phyloP scores from a whole-genome alignment of 768 basidiomycete genomes.

The Psilocybe cyanescens region DNA sequence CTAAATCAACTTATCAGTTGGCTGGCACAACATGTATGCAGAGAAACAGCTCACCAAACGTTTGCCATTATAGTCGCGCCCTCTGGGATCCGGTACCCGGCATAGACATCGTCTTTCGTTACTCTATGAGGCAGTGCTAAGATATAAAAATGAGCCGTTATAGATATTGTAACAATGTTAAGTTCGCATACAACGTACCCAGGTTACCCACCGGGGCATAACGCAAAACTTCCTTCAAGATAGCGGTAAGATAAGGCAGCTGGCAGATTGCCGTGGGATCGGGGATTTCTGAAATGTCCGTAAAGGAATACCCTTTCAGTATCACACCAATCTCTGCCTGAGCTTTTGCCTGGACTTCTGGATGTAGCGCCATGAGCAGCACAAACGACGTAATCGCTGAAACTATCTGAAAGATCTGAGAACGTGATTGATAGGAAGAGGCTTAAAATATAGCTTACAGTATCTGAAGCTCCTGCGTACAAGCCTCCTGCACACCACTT shows the following conservation, averaged over 20 bases:
- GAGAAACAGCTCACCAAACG: slow-evolving; percentile 28
- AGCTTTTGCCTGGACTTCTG: slow-evolving; percentile 36
- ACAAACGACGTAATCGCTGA: slow-evolving; percentile 32
- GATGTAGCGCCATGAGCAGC: slow-evolving; percentile 40
- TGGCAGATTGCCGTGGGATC: slow-evolving; percentile 32
- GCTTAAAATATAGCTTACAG: slow-evolving; percentile 26
- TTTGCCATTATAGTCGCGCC: slow-evolving; percentile 38
- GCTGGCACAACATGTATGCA: background rate
- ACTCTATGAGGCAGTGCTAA: slow-evolving; percentile 33
- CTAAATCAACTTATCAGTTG: slow-evolving; percentile 18
- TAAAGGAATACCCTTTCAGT: slow-evolving; percentile 9
- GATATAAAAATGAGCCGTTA: background rate
- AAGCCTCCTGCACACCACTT: slow-evolving; percentile 55
- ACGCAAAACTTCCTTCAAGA: slow-evolving; percentile 36
- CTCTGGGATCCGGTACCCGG: slow-evolving; percentile 45
- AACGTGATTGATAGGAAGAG: background rate
- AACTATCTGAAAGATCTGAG: slow-evolving; percentile 10
- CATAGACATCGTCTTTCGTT: slow-evolving; percentile 45
- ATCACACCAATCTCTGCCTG: slow-evolving; percentile 39
- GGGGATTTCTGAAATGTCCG: slow-evolving; percentile 33
- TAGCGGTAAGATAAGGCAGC: slow-evolving; percentile 39
- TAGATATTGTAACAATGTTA: background rate
- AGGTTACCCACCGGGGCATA: slow-evolving; percentile 13
- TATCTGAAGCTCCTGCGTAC: slow-evolving; percentile 51
- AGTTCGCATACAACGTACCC: background rate